Base-by-base conservation (phyloP, 75 land plant species). In the Selaginella tamariscina region DNA sequence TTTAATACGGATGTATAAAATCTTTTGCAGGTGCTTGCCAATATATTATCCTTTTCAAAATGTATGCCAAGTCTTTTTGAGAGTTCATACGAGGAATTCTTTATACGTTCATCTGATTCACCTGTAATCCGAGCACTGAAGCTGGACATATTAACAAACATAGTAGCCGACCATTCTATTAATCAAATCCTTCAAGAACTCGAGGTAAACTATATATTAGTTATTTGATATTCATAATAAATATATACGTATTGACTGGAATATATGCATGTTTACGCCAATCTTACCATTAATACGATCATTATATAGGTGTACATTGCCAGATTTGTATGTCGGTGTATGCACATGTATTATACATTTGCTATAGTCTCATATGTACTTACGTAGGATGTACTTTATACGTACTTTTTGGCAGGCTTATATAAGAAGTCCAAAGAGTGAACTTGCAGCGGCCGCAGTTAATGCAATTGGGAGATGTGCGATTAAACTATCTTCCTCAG, bases 401-500 rank as follows among this genome's bases (percentile, higher is more conserved):
- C 11, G 11, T 39, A 39, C 49, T 39, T 39, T 15, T 5, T 39
- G 11, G 21, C 87, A 95, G 99, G 99, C 86, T 68, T 95, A 95
- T 78, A 70, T 90, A 33, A 79, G 86, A 76, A 83, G 85, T 73
- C 82, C 87, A 74, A n/a, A n/a, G n/a, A n/a, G n/a, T n/a, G n/a
- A n/a, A n/a, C n/a, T n/a, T n/a, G n/a, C n/a, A n/a, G n/a, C n/a
- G n/a, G n/a, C n/a, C n/a, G 80, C 98, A 24, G 88, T 94, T 71
- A 79, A 83, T 79, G 90, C 86, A 54, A 87, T 94, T 72, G 98
- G 98, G 24, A 65, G 75, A 54, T 89, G 98, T 83, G 96, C 86
- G 21, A 76, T 73, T 56, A 77, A 81, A 57, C 76, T 84, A 33
- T 85, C 91, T 56, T 31, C 78, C 32, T 67, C 87, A 31, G 78